Evolutionary conservation across 2,329 filamentous ascomycete genomes (phyloP).

Genomic region (Aspergillus sergii): DNA sequence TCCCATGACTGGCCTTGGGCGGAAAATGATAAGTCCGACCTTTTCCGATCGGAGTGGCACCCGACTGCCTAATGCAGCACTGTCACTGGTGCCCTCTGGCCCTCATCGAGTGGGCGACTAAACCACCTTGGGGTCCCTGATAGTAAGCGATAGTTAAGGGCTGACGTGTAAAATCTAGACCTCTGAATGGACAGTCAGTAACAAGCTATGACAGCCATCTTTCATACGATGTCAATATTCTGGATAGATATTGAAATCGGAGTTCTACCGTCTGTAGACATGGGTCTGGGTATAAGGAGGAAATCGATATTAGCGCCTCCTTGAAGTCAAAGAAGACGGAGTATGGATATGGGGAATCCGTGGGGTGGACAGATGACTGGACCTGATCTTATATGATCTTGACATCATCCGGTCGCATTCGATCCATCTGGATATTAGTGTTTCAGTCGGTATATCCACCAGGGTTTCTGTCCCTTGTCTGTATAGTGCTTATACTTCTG

Average conservation of each 20-base stretch:
- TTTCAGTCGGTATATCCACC: neutral
- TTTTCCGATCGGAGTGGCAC: neutral
- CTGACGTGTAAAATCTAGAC: neutral
- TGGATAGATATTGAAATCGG: too few relatives aligned
- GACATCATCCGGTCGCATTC: neutral
- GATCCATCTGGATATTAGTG: neutral
- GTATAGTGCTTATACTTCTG: neutral
- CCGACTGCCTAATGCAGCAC: neutral
- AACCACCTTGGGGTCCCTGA: neutral
- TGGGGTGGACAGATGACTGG: neutral
- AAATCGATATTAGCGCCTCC: neutral
- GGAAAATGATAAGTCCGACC: neutral
- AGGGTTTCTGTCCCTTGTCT: neutral
- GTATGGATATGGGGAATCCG: neutral
- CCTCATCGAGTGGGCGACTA: neutral
- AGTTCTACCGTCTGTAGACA: neutral
- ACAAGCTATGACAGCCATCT: neutral
- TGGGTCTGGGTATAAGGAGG: neutral
- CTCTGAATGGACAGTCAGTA: neutral
- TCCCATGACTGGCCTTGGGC: neutral
- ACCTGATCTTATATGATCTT: neutral
- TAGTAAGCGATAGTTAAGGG: neutral
- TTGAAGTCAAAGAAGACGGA: neutral
- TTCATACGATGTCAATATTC: too few relatives aligned
- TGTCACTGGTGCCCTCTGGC: neutral